Percentiles rank a stretch among this genome's conserved stretches.
phyloP scores from a whole-genome alignment of 129 eudicot genomes.

The Scalesia atractyloides region DNA sequence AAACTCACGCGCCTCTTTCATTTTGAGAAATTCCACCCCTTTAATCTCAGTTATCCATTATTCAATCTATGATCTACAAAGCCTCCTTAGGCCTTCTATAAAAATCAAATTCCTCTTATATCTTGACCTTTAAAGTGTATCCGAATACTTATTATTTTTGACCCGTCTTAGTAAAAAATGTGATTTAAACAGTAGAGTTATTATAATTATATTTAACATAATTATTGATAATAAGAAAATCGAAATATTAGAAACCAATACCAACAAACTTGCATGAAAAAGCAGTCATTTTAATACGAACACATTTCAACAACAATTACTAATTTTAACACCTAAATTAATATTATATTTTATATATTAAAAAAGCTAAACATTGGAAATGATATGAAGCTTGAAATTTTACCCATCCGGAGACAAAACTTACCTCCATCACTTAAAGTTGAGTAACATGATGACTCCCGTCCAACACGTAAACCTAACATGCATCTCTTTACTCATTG shows the following conservation, averaged over 20 bases:
- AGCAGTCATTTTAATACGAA: not conserved
- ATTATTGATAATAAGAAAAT: no score
- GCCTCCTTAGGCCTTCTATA: no score
- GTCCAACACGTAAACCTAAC: conserved; percentile 54
- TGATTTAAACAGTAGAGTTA: not conserved
- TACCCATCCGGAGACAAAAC: conserved; percentile 30
- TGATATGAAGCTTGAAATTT: conserved; percentile 39
- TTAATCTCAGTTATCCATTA: no score
- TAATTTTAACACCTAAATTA: not conserved
- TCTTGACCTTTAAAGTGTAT: no score
- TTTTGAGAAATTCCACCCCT: no score
- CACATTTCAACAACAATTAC: not conserved
- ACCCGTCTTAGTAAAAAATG: not conserved
- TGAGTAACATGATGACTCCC: conserved; percentile 40
- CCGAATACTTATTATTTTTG: no score
- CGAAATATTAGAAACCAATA: not conserved
- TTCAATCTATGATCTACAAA: no score
- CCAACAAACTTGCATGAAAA: not conserved
- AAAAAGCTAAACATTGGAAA: conserved; percentile 25
- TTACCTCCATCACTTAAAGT: conserved; percentile 25
- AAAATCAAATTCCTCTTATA: no score
- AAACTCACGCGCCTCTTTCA: no score
- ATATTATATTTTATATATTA: not conserved
- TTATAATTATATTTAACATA: not conserved
- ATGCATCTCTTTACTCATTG: conserved; percentile 36